Conservation (phyloP, 2,329 filamentous ascomycete genomes). For the Neonectria ditissima region DNA sequence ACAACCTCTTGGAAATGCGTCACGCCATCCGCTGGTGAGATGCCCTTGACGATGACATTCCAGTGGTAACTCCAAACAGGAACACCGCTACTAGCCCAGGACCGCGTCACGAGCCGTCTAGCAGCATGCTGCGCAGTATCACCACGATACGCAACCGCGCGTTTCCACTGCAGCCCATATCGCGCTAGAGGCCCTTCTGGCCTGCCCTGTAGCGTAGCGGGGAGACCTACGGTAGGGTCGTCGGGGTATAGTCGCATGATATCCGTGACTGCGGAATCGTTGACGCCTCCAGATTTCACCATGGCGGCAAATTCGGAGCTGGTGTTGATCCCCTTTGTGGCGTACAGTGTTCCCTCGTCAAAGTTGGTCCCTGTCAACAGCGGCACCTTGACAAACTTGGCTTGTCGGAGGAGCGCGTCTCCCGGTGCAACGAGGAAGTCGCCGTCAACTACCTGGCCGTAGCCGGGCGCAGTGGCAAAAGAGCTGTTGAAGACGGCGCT, state of each 20-base stretch:
- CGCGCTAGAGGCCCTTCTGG: constrained; percentile 49
- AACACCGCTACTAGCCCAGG: background rate
- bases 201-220: background rate
- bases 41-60: constrained; percentile 7
- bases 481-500: constrained; percentile 25
- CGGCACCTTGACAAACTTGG: constrained; percentile 29
- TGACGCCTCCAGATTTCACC: background rate
- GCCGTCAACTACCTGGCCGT: constrained; percentile 25
- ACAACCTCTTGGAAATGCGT: constrained; percentile 12
- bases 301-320: constrained; percentile 17
- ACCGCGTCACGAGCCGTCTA: constrained; percentile 3
- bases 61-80: constrained; percentile 14
- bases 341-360: constrained; percentile 31
- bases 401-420: constrained; percentile 12
- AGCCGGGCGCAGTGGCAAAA: constrained; percentile 5
- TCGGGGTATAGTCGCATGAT: constrained; percentile 2
- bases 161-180: constrained; percentile 7
- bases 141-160: constrained; percentile 9
- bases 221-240: background rate
- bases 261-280: background rate
- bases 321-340: constrained; percentile 23
- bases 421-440: constrained; percentile 25
- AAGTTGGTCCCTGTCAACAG: constrained; percentile 26
- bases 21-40: background rate
- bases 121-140: constrained; percentile 4